Base-by-base conservation (phyloP, 2,329 filamentous ascomycete species). In the Rhynchosporium agropyri region DNA sequence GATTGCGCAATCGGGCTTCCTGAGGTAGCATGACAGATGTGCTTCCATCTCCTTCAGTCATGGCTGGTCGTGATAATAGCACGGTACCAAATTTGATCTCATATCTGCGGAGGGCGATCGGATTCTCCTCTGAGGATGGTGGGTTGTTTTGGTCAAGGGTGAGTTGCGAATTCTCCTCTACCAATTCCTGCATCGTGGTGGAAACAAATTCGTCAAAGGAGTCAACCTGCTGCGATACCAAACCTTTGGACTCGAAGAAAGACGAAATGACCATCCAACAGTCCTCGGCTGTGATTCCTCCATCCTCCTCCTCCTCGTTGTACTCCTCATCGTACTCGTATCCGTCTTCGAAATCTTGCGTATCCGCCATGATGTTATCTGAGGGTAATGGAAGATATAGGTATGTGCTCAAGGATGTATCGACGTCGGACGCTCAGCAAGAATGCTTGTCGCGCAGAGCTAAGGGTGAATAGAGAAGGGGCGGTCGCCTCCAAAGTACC, bases 251-350 rank as follows among this genome's bases (percentile, higher is more conserved):
- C 71, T 97, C 92, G 79, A 99, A 99, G 81, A 97, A 98, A 9
- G 95, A 90, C 62, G 91, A 92, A 76, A 99, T 98, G 74, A 98
- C 94, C 68, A 90, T 90, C 95, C 96, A 99, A 81, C 92, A 97
- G 79, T 99, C 96, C 80, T 98, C 95, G 65, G 93, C 91, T 31
- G 93, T 97, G 79, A 98, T 97, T 70, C 81, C 81, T 64, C 83
- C 79, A 66, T 88, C 85, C 66, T 89, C 87, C 66, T 89, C 87
- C 63, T 84, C 86, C 71, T 87, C 85, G 67, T 84, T 84, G 12
- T 59, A 46, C 12, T 50, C 57, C 15, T 59, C 45, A 69, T 87
- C 84, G 69, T 87, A 85, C 65, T 89, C 88, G 74, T 92, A 91
- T 58, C 84, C 81, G 61, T 85, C 73, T 63, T 75, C 73, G 57